Conservation (phyloP, 148 eudicot species). For the Amaranthus cruentus region DNA sequence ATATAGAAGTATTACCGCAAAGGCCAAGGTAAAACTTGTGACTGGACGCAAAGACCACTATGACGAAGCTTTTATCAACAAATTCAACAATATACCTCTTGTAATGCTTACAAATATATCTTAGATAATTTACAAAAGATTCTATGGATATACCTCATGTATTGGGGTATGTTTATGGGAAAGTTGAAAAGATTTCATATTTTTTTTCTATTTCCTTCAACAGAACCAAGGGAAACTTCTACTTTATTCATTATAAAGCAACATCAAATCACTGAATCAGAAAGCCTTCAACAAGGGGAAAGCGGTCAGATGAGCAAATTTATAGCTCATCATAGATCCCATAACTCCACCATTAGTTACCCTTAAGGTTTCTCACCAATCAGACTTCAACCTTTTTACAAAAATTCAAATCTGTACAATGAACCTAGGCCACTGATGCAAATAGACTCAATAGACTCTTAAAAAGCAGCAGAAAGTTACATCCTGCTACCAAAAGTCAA, state of each 20-base stretch:
- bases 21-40: no score
- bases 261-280: background rate
- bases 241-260: background rate
- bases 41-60: background rate
- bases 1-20: no score
- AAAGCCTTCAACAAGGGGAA: constrained; percentile 1
- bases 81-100: no score
- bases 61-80: background rate
- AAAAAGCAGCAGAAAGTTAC: background rate
- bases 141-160: background rate
- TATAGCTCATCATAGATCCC: background rate
- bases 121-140: no score
- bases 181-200: no score
- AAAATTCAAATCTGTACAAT: background rate
- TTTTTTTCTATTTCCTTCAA: background rate
- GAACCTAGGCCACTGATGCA: background rate
- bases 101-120: no score
- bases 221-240: background rate
- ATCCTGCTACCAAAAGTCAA: background rate
- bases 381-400: background rate
- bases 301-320: background rate
- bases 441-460: no score
- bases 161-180: background rate
- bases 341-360: background rate
- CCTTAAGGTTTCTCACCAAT: background rate